Percentiles rank a stretch among this genome's conserved stretches.
Evolutionary conservation across 306 rosid genomes (phyloP).

Genomic region (Vicia villosa): DNA sequence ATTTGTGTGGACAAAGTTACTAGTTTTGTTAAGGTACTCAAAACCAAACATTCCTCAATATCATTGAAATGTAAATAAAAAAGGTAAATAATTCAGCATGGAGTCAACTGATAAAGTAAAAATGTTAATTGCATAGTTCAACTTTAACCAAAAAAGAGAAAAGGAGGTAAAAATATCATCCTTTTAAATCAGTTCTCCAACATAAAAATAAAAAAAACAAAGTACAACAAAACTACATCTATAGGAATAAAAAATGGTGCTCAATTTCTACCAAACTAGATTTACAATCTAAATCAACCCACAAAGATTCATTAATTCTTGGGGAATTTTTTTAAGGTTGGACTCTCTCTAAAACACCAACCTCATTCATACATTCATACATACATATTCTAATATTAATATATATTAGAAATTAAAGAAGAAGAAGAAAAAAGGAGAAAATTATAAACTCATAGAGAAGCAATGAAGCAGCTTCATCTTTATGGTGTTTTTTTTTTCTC

Average conservation of each 20-base stretch:
- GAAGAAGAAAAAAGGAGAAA: conserved; percentile 19
- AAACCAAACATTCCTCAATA: too few species aligned
- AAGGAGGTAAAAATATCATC: background rate
- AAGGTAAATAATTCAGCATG: too few species aligned
- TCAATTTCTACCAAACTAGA: conserved; percentile 11
- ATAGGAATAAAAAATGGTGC: conserved; percentile 44
- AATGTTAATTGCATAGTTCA: background rate
- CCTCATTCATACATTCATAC: background rate
- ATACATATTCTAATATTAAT: background rate
- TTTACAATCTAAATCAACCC: conserved; percentile 52
- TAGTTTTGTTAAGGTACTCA: too few species aligned
- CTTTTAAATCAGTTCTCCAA: conserved; percentile 45
- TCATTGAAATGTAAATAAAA: too few species aligned
- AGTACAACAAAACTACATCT: conserved; percentile 32
- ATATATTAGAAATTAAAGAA: background rate
- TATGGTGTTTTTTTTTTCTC: background rate
- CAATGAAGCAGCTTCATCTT: conserved; percentile 81
- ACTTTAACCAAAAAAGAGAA: background rate
- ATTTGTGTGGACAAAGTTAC: too few species aligned
- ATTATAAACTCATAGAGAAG: conserved; percentile 56
- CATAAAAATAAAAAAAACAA: conserved; percentile 37
- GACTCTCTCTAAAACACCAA: conserved; percentile 41
- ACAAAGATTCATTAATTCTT: conserved; percentile 3
- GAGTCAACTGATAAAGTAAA: too few species aligned
- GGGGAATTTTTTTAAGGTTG: conserved; percentile 53